Base-by-base conservation (phyloP, 306 rosid genomes). In the Glycine latifolia region DNA sequence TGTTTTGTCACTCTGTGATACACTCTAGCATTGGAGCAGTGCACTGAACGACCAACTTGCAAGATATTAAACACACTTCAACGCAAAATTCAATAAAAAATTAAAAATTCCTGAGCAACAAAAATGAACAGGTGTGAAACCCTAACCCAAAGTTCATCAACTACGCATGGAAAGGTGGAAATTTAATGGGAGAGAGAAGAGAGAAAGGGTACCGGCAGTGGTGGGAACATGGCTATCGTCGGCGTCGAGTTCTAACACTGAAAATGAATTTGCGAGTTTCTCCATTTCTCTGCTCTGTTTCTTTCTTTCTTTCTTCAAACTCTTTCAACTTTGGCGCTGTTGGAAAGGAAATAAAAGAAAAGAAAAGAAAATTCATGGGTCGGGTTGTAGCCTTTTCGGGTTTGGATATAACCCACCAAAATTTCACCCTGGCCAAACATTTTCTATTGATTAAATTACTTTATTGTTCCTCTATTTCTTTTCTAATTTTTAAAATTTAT, bases 171-270 rank as follows among this genome's bases (percentile, higher is more conserved):
- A 13, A 54, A 10, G 15, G 4, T 16, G 39, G 2, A 54, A 7
- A 13, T 12, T 58, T 20, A 69, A 58, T 15, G 47, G 86, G 13
- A 50, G 61, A 52, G 46, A 12, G 44, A 31, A 11, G 4, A 35
- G 56, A 37, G 61, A n/a, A 52, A 5, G 1, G 4, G 41, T 39
- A 84, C 84, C 77, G 0, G 86, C 44, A 81, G 52, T 49, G 60
- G 71, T 35, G 39, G 47, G 73, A 20, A 81, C 41, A 16, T 58
- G 49, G 77, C 71, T 81, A 78, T 94, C 95, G 37, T 90, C 94
- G 13, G 69, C 94, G 20, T 92, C 98, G 8, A 94, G 87, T 62
- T 87, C 91, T 55, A 92, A 81, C 41, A 88, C 87, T 20, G 97
- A 88, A 86, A 94, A 92, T 2, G 89, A 86, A 70, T 94, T 92